Percentiles rank a stretch among this genome's conserved stretches.
phyloP scores from a whole-genome alignment of 495 filamentous ascomycete species.

The Parmelia sp. region DNA sequence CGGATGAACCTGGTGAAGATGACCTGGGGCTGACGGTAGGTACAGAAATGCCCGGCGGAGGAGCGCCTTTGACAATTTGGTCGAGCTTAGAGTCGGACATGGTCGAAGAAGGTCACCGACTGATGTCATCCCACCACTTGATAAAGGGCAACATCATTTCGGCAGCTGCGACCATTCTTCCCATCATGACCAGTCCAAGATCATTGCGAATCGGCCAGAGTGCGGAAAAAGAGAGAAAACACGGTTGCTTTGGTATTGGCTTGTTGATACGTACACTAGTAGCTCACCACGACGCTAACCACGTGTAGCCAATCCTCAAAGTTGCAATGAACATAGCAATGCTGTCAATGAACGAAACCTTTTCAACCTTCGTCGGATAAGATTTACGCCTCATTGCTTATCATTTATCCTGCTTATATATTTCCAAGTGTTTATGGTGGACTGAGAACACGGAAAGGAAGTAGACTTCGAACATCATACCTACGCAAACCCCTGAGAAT shows the following conservation, averaged over 20 bases:
- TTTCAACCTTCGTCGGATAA: no score
- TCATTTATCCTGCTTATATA: no score
- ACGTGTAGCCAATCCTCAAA: no score
- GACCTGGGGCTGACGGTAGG: slow-evolving; percentile 20
- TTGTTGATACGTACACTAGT: no score
- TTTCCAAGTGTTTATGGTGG: no score
- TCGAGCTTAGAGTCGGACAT: slow-evolving; percentile 64
- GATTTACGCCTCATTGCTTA: no score
- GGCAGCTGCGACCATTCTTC: background rate
- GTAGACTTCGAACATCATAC: background rate
- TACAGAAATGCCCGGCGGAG: slow-evolving; percentile 42
- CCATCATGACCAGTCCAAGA: background rate
- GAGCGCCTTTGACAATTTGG: slow-evolving; percentile 81
- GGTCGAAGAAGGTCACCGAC: background rate
- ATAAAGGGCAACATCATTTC: background rate
- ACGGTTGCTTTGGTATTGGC: no score
- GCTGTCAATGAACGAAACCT: no score
- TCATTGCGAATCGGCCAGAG: background rate
- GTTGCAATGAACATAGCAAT: no score
- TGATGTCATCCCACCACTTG: slow-evolving; percentile 1
- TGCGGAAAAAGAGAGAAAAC: no score
- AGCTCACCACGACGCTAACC: no score
- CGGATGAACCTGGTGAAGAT: slow-evolving; percentile 36
- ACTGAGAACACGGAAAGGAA: no score
- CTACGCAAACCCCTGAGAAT: background rate